phyloP scores from a whole-genome alignment of 371 early-diverging fungal genomes.

The Mucor sp. region DNA sequence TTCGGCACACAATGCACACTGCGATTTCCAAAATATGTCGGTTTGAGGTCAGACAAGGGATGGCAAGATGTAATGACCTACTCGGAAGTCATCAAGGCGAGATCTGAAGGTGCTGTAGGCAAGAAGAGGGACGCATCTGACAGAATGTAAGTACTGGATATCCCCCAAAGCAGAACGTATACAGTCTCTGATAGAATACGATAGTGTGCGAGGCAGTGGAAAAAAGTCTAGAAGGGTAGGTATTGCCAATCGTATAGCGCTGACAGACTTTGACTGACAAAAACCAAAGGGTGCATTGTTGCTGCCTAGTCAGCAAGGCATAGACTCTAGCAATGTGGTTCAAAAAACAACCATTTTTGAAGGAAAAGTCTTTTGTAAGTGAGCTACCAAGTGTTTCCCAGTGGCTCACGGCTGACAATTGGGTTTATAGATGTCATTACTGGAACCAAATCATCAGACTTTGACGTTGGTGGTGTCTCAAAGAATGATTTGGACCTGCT shows the following conservation, averaged over 20 bases:
- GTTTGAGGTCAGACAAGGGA: slow-evolving; percentile 67
- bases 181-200: background rate
- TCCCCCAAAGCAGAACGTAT: background rate
- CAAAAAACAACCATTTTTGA: slow-evolving; percentile 54
- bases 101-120: slow-evolving; percentile 12
- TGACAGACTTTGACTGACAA: background rate
- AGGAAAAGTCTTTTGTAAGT: slow-evolving; percentile 59
- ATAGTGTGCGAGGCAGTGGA: background rate
- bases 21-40: slow-evolving; percentile 75
- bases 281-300: slow-evolving; percentile 1
- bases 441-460: slow-evolving; percentile 3
- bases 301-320: slow-evolving; percentile 44
- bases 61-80: slow-evolving; percentile 57
- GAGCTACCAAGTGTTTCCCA: background rate
- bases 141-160: background rate
- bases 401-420: background rate
- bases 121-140: slow-evolving; percentile 4
- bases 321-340: slow-evolving; percentile 45
- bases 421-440: slow-evolving; percentile 39
- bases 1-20: slow-evolving; percentile 68
- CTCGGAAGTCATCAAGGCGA: slow-evolving; percentile 12
- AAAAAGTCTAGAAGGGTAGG: slow-evolving; percentile 1
- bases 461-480: background rate
- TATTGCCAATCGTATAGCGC: background rate
- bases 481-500: slow-evolving; percentile 61